Base-by-base conservation (phyloP, 1,139 yeast species). In the Scheffersomyces segobiensis region DNA sequence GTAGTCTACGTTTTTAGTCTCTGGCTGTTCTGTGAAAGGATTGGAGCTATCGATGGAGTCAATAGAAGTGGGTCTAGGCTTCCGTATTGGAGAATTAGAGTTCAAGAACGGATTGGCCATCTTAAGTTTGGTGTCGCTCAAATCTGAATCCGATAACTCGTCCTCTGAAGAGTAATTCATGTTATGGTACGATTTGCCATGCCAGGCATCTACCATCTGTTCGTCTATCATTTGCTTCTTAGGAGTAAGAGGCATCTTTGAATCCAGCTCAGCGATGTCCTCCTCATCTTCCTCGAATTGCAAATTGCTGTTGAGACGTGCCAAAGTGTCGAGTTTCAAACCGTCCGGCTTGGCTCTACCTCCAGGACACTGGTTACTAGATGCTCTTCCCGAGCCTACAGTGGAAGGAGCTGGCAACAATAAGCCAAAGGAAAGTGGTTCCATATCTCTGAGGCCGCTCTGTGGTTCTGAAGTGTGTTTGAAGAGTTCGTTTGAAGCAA, bases 331-430 rank as follows among this genome's bases (percentile, higher is more conserved):
- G 24, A 48, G 22, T 5, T 48, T 48, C 24, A 48, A 48, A 2
- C 50, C 50, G 12, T 48, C 22, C 8, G 21, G 50, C 12, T 48
- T 48, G 21, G 18, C 17, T 55, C 57, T 7, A 49, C 53, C 12
- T 50, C 24, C n/a, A 17, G 18, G 5, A 51, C 22, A 46, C 54
- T 47, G 21, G 19, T n/a, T 18, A 19, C 22, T 48, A 48, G 24
- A 12, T 12, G 14, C 50, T 56, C 83, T 68, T 1, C 83, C 83
- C 1, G 78, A 65, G 1, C 83, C 83, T 5, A 78, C 72, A 0
- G 79, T 77, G 0, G 81, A 76, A 2, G 81, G 82, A n/a, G 76
- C 72, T 2, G 83, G 83, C 54, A 79, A 67, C 49, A 79, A 66
- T 48, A 72, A 63, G 5, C 78, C 77, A 60, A 76, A 71, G 32